Conservation (phyloP, 192 early-diverging fungal genomes). For the Coemansia sp. region DNA sequence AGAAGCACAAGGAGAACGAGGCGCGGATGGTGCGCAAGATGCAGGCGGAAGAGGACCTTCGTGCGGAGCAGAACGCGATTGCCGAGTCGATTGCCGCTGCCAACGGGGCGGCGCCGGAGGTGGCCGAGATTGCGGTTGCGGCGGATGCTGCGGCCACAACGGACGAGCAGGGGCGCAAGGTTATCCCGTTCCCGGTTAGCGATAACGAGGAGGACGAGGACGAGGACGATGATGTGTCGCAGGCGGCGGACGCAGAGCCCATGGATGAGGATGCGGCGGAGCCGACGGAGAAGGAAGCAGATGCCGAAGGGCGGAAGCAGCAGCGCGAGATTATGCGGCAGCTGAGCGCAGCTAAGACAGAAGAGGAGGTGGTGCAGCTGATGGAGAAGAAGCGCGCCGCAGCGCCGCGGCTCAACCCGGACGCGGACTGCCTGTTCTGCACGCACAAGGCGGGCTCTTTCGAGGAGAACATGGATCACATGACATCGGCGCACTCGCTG, state of each 20-base stretch:
- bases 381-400: conserved; percentile 83
- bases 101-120: not conserved
- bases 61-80: conserved; percentile 41
- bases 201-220: conserved; percentile 46
- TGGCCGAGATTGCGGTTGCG: not conserved
- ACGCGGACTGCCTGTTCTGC: conserved; percentile 93
- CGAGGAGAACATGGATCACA: conserved; percentile 83
- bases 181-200: conserved; percentile 41
- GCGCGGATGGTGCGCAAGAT: conserved; percentile 47
- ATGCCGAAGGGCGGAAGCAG: conserved; percentile 26
- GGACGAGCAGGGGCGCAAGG: conserved; percentile 27
- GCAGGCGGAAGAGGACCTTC: conserved; percentile 39
- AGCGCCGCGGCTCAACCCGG: conserved; percentile 62
- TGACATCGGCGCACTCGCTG: conserved; percentile 87
- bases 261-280: conserved; percentile 15
- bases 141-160: not conserved
- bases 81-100: conserved; percentile 35
- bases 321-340: conserved; percentile 45
- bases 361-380: conserved; percentile 64
- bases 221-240: conserved; percentile 11
- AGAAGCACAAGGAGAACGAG: conserved; percentile 90
- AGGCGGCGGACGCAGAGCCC: not conserved
- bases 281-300: conserved; percentile 11
- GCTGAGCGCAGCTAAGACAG: conserved; percentile 52
- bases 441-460: conserved; percentile 60